Base-by-base conservation (phyloP, 768 basidiomycete genomes). In the Trametes cingulata region DNA sequence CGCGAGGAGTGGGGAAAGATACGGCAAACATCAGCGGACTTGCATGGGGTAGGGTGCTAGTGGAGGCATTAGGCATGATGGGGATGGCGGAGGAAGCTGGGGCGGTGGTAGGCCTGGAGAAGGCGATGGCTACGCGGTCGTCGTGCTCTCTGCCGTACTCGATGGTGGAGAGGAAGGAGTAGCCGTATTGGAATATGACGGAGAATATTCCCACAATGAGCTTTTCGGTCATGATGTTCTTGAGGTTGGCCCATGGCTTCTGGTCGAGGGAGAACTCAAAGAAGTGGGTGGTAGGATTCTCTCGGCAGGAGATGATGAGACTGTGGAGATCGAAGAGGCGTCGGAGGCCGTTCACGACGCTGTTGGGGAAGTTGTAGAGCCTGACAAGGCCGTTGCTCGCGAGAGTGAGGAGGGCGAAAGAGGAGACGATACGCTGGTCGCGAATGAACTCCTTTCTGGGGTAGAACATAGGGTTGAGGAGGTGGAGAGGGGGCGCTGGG, bases 71-170 rank as follows among this genome's bases (percentile, higher is more conserved):
- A 51, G 77, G 75, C 47, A 75, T 65, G 49, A 77, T 77, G 40
- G 77, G 75, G 47, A 73, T 69, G 5, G 76, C 70, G 35, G 77
- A 72, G 29, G 77, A 66, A 36, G 79, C 69, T 14, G 79, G 75
- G 9, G 65, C 61, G 1, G 72, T 64, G 29, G 71, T 56, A 37
- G 84, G 78, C 57, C 78, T 83, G 15, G 88, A 87, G 72, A 91
- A 91, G 19, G 86, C 80, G 67, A 91, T 80, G 51, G 84, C 82
- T 9, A 91, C 69, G 41, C 85, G 82, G 72, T 91, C 90, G 65
- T 91, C 90, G 42, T 75, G 78, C 71, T 91, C 90, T 56, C 87
- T 80, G 33, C 89, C 90, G 70, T 91, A 91, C 73, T 90, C 89
- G 62, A 91, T 77, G 42, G 81, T 82, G 20, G 88, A 88, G 9